Conservation (phyloP, 2,329 filamentous ascomycete species). For the Xylariaceae sp. region DNA sequence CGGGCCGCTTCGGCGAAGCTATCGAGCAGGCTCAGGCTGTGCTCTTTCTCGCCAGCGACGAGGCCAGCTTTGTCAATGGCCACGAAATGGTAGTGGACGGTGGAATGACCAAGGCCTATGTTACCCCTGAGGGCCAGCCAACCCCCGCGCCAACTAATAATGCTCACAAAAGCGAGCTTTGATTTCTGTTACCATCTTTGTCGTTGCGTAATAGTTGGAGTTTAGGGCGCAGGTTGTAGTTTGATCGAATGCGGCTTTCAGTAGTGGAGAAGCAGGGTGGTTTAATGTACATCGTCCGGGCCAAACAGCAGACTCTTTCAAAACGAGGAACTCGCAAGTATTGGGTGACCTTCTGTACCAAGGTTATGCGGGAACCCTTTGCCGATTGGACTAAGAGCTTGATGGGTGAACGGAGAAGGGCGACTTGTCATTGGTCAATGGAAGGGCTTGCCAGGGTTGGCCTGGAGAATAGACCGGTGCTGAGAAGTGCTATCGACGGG, state of each 20-base stretch:
- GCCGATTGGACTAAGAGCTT: neutral
- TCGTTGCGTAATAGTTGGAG: constrained; percentile 2
- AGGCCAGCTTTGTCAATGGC: constrained; percentile 88
- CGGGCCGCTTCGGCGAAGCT: constrained; percentile 89
- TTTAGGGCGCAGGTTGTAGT: constrained; percentile 6
- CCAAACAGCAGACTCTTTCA: neutral
- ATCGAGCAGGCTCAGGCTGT: constrained; percentile 91
- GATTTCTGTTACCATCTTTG: constrained; percentile 25
- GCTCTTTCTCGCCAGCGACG: constrained; percentile 84
- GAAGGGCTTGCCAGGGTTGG: neutral
- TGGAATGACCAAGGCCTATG: constrained; percentile 92
- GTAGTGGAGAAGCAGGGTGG: neutral
- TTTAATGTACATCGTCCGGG: too few species aligned
- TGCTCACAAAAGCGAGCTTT: constrained; percentile 57
- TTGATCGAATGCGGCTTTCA: neutral
- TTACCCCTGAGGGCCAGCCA: constrained; percentile 67
- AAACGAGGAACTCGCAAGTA: too few species aligned
- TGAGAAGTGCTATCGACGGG: constrained; percentile 21
- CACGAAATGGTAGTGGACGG: constrained; percentile 95
- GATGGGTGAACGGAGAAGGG: constrained; percentile 14
- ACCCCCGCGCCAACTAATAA: constrained; percentile 64
- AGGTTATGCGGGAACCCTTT: constrained; percentile 4
- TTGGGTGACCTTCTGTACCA: neutral
- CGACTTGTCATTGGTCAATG: constrained; percentile 29
- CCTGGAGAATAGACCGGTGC: neutral